Conservation (phyloP, 768 basidiomycete genomes). For the Ephemerocybe angulata region DNA sequence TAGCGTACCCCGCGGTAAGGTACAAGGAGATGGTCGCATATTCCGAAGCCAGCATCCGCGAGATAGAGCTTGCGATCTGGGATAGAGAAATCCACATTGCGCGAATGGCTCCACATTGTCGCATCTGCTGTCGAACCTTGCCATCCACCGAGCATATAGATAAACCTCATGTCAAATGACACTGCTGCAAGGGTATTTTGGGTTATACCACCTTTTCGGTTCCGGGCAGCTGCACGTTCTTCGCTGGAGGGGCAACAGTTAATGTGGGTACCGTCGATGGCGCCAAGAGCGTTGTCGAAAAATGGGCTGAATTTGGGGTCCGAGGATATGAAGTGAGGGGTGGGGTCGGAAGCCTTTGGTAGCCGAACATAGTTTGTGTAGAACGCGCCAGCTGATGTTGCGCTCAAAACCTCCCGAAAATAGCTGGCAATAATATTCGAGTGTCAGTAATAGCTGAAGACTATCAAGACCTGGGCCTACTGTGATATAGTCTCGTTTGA, state of each 20-base stretch:
- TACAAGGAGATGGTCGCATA: constrained; percentile 24
- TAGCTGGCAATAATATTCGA: constrained; percentile 26
- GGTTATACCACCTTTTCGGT: constrained; percentile 31
- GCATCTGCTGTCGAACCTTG: constrained; percentile 38
- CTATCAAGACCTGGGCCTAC: neutral
- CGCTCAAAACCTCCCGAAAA: neutral
- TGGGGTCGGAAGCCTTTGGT: constrained; percentile 14
- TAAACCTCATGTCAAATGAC: constrained; percentile 31
- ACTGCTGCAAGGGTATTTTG: constrained; percentile 37
- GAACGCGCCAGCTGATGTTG: constrained; percentile 4
- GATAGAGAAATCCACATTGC: constrained; percentile 23
- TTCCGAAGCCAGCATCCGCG: constrained; percentile 28
- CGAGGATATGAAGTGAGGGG: constrained; percentile 15
- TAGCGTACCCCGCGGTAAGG: constrained; percentile 29
- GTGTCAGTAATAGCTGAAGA: constrained; percentile 16
- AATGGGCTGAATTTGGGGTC: constrained; percentile 26
- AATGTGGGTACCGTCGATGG: constrained; percentile 34
- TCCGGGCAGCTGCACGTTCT: constrained; percentile 17
- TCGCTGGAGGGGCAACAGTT: constrained; percentile 9
- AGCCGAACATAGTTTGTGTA: constrained; percentile 14
- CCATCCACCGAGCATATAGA: constrained; percentile 37
- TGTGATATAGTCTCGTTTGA: constrained; percentile 2
- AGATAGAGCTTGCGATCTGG: constrained; percentile 26
- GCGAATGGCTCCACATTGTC: constrained; percentile 28
- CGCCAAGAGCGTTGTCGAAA: constrained; percentile 21